Percentiles rank a stretch among this genome's conserved stretches.
These are phyloP conservation scores for Xylariaceae sp. DNA, from an alignment of 2,329 filamentous ascomycete species.

Conservation along the genomic window DNA sequence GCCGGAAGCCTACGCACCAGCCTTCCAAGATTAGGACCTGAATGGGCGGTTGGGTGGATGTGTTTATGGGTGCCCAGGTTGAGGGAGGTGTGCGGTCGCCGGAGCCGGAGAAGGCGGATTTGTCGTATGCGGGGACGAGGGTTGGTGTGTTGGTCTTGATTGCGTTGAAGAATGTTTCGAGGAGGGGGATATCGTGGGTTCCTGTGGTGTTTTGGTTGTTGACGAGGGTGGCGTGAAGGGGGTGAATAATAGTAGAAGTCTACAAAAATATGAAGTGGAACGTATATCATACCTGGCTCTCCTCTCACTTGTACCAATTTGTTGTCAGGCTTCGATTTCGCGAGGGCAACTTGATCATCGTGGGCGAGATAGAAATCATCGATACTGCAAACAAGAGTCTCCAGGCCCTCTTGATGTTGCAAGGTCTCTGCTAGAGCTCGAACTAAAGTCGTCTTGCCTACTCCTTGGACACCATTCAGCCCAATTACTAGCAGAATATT, in stretches of 20 bases:
- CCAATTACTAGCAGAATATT: conserved; percentile 57
- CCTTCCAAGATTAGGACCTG: conserved; percentile 80
- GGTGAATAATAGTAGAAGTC: neutral
- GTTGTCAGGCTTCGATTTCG: conserved; percentile 65
- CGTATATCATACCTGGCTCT: conserved; percentile 61
- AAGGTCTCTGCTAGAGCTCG: conserved; percentile 62
- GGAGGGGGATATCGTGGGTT: conserved; percentile 73
- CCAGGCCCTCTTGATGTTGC: conserved; percentile 52
- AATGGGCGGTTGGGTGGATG: conserved; percentile 45
- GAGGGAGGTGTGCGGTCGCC: conserved; percentile 68
- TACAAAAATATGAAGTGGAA: conserved; percentile 1
- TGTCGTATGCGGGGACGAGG: conserved; percentile 75
- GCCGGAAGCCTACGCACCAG: conserved; percentile 84
- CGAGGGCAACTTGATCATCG: conserved; percentile 63
- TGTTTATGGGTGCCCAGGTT: conserved; percentile 60
- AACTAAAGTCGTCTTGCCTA: conserved; percentile 88
- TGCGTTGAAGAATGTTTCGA: conserved; percentile 57
- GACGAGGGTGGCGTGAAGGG: neutral
- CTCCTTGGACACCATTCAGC: conserved; percentile 87
- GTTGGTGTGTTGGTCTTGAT: conserved; percentile 54
- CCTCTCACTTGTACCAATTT: conserved; percentile 77
- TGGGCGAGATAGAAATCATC: conserved; percentile 88
- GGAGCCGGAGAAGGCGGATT: conserved; percentile 70
- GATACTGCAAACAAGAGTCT: conserved; percentile 73
- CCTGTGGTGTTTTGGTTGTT: conserved; percentile 16